Conservation (phyloP, 257 asterid species). For the Solanum pinnatisectum region DNA sequence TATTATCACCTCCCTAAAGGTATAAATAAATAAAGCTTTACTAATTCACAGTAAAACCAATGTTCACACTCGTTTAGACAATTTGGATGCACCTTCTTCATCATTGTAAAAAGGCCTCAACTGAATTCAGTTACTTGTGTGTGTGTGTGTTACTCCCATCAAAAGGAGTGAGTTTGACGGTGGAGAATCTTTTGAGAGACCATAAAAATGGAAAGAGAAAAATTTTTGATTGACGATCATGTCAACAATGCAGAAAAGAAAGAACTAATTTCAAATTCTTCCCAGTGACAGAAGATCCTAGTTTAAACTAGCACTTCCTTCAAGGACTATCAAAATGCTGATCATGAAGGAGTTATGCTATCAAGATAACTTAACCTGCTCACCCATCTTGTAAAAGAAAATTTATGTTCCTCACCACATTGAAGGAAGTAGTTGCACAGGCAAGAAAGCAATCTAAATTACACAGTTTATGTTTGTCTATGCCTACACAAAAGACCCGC, state of each 20-base stretch:
- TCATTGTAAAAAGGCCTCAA: background rate
- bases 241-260: background rate
- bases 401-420: background rate
- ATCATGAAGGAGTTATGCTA: background rate
- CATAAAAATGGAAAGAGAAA: background rate
- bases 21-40: background rate
- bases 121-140: background rate
- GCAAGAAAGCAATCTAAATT: background rate
- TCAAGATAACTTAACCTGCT: background rate
- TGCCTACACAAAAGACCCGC: background rate
- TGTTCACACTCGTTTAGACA: background rate
- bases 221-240: background rate
- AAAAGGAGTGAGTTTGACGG: background rate
- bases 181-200: background rate
- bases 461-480: background rate
- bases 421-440: background rate
- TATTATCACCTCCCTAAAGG: background rate
- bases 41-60: background rate
- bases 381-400: background rate
- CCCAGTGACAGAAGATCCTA: background rate
- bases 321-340: background rate
- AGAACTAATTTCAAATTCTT: background rate
- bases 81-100: background rate
- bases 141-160: background rate
- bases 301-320: background rate